Evolutionary conservation across 2,329 filamentous ascomycete species (phyloP), one percentile per base, ranked within the genome.

Genomic region (Alternaria longipes): DNA sequence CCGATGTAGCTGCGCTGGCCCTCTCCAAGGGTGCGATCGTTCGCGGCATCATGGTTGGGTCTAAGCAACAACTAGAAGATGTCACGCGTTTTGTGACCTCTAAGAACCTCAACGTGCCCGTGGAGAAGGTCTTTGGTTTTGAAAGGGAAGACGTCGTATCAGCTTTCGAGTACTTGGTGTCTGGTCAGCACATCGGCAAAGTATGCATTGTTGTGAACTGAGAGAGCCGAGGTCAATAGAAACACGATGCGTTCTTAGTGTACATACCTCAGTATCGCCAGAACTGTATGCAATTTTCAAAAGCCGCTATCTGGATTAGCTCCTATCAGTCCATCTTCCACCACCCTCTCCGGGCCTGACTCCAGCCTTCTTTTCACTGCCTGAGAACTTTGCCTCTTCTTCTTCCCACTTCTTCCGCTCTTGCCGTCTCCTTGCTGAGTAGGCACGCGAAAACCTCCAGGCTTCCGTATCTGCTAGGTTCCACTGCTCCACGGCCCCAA

Each of bases 391-490:
- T 64, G 84, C 84, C 80, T 92, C 90, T 62, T 90, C 86, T 63
- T 89, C 85, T 74, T 92, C 89, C 90, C 90, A 94, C 70, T 85
- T 82, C 67, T 82, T 75, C 58, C 90, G 81, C 81, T 93, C 90
- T 46, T 90, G 82, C 26, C 83, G 80, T 42, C 85, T 81, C 38
- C 90, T 81, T 18, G 90, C 90, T 52, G 88, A 80, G 65, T 86
- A 92, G 0, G 91, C 90, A 38, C 89, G 82, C 5, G 89, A 85
- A 72, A 94, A 94, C 70, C 86, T 87, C 91, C 91, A 94, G 1
- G 88, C 88, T 78, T 94, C 91, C 1, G 89, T 89, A 70, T 94
- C 91, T 0, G 88, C 90, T 65, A 93, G 74, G 73, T 86, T 84
- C 69, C 83, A 85, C 47, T 79, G 76, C 74, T 85, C 83, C 6